Conservation (phyloP, 495 filamentous ascomycete species). For the Penicillium tannophilum region DNA sequence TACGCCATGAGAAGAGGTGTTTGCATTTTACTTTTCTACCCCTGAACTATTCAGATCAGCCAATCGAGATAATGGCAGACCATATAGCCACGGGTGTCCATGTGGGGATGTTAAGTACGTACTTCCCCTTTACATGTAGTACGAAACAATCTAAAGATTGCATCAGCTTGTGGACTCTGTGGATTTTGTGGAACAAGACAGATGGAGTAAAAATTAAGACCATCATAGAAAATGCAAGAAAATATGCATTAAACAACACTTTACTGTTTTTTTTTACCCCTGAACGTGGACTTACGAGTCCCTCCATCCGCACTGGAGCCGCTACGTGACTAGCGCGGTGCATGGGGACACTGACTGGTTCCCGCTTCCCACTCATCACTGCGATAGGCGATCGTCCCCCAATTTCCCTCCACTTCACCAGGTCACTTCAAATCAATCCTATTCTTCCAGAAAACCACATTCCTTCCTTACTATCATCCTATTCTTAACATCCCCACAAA, state of each 20-base stretch:
- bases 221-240: too few species aligned
- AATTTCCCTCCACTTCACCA: not conserved
- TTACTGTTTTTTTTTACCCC: slow-evolving; percentile 12
- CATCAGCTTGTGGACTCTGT: too few species aligned
- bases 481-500: not conserved
- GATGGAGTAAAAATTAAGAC: not conserved
- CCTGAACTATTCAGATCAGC: too few species aligned
- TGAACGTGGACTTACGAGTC: slow-evolving; percentile 26
- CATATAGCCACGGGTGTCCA: too few species aligned
- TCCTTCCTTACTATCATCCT: not conserved
- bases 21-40: too few species aligned
- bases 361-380: slow-evolving; percentile 6
- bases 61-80: too few species aligned
- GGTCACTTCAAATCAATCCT: not conserved
- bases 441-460: not conserved
- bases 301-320: slow-evolving; percentile 27
- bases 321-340: slow-evolving; percentile 23
- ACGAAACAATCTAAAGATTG: too few species aligned
- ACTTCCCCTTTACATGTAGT: too few species aligned
- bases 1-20: not conserved
- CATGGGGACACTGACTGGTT: slow-evolving; percentile 12
- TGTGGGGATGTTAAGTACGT: too few species aligned
- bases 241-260: too few species aligned
- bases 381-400: slow-evolving; percentile 12
- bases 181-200: too few species aligned